phyloP scores from a whole-genome alignment of 2,329 filamentous ascomycete species.

The Aureobasidium musti region DNA sequence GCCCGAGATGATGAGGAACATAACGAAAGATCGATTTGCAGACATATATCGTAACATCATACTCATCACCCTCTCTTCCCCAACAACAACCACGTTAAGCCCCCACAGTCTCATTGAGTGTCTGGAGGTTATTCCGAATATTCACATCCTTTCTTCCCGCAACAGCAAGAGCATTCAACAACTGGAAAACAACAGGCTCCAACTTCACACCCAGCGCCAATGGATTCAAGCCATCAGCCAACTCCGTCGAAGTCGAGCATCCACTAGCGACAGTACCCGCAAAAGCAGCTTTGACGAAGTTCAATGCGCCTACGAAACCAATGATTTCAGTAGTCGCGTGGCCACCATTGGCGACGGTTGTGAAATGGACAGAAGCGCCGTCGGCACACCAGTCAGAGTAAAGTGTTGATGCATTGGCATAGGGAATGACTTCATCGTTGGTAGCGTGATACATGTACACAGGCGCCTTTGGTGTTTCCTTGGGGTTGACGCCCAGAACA shows the following conservation, averaged over 20 bases:
- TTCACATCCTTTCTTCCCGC: slow-evolving; percentile 23
- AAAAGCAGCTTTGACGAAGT: slow-evolving; percentile 35
- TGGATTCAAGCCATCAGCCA: slow-evolving; percentile 33
- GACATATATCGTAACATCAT: neutral
- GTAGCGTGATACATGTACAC: slow-evolving; percentile 38
- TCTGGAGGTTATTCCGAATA: slow-evolving; percentile 16
- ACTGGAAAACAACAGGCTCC: slow-evolving; percentile 35
- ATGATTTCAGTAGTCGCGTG: slow-evolving; percentile 37
- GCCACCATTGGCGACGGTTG: slow-evolving; percentile 36
- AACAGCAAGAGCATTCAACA: slow-evolving; percentile 31
- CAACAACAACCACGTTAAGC: neutral
- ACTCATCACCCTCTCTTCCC: neutral
- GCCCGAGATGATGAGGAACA: no score
- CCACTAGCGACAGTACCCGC: slow-evolving; percentile 27
- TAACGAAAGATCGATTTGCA: no score
- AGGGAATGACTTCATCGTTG: slow-evolving; percentile 39
- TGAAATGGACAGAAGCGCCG: slow-evolving; percentile 36
- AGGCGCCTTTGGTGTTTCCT: slow-evolving; percentile 37
- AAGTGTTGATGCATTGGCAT: slow-evolving; percentile 36
- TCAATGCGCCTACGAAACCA: slow-evolving; percentile 34
- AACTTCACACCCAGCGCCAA: slow-evolving; percentile 35
- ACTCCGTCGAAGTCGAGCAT: slow-evolving; percentile 33
- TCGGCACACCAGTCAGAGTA: slow-evolving; percentile 36
- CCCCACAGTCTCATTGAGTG: slow-evolving; percentile 10
- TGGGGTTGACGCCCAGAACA: slow-evolving; percentile 34